Conservation (phyloP, 352 stramenopile species). For the Pythium brassicae region DNA sequence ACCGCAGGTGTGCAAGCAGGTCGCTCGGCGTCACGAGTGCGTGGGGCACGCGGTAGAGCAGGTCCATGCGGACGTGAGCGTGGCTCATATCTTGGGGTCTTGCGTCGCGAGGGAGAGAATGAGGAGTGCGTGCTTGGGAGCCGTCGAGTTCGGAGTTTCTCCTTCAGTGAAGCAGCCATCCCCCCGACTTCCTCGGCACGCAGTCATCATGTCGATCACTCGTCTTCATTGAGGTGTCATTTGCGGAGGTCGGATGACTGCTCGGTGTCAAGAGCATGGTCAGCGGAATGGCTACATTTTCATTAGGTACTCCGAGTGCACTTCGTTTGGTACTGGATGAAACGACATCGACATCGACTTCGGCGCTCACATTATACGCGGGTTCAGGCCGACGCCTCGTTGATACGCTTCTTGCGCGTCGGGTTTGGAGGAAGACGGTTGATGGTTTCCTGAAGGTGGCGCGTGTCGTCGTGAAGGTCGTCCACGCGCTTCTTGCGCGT, state of each 20-base stretch:
- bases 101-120: no score
- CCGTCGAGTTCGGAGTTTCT: not conserved
- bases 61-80: conserved; percentile 45
- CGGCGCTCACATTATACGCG: not conserved
- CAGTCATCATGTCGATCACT: no score
- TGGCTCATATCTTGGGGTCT: conserved; percentile 23
- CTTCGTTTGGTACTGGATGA: no score
- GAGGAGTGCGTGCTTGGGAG: conserved; percentile 1
- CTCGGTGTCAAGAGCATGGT: not conserved
- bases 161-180: no score
- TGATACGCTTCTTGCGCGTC: not conserved
- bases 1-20: conserved; percentile 54
- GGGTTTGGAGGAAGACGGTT: not conserved
- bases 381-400: not conserved
- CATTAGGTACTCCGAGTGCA: no score
- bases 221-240: conserved; percentile 7
- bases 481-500: not conserved
- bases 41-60: conserved; percentile 55
- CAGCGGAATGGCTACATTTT: no score
- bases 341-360: no score
- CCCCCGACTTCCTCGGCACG: no score
- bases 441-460: not conserved
- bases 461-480: not conserved
- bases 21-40: conserved; percentile 32
- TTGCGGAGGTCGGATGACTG: conserved; percentile 9